Evolutionary conservation across 164 flowering plant species (phyloP).

Genomic region (Macadamia tetraphylla): DNA sequence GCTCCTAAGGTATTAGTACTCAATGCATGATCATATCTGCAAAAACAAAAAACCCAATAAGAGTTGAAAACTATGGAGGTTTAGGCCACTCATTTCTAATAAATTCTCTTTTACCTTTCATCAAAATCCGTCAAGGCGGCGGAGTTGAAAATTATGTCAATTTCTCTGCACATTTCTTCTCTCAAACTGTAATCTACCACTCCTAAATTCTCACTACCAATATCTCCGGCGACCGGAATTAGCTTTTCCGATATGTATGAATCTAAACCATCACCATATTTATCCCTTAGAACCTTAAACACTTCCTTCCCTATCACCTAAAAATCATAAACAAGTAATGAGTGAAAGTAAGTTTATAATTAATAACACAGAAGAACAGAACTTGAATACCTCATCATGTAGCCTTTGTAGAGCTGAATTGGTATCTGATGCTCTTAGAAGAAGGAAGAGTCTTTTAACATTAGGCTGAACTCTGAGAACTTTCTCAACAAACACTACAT

Average conservation of each 20-base stretch:
- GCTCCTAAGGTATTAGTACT: constrained; percentile 52
- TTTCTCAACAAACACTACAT: constrained; percentile 61
- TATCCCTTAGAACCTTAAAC: constrained; percentile 42
- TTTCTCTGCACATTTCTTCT: constrained; percentile 36
- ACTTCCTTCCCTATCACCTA: constrained; percentile 59
- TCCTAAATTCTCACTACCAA: constrained; percentile 37
- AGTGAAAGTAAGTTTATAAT: too few species aligned
- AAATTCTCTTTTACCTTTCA: constrained; percentile 27
- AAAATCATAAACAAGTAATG: background rate
- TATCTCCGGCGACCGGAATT: constrained; percentile 42
- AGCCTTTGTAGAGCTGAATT: constrained; percentile 42
- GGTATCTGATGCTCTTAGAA: constrained; percentile 45
- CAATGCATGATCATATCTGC: constrained; percentile 59
- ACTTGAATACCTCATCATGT: constrained; percentile 38
- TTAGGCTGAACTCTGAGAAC: constrained; percentile 55
- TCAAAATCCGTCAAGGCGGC: constrained; percentile 68
- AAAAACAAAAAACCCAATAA: background rate
- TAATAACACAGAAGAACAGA: too few species aligned
- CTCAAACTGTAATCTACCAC: constrained; percentile 29
- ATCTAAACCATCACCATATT: constrained; percentile 28
- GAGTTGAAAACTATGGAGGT: too few species aligned
- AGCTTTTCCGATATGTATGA: constrained; percentile 39
- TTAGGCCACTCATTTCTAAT: background rate
- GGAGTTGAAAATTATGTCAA: constrained; percentile 41
- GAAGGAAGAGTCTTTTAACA: constrained; percentile 50